Conservation (phyloP, 2,329 filamentous ascomycete species). For the Talaromyces sp. region DNA sequence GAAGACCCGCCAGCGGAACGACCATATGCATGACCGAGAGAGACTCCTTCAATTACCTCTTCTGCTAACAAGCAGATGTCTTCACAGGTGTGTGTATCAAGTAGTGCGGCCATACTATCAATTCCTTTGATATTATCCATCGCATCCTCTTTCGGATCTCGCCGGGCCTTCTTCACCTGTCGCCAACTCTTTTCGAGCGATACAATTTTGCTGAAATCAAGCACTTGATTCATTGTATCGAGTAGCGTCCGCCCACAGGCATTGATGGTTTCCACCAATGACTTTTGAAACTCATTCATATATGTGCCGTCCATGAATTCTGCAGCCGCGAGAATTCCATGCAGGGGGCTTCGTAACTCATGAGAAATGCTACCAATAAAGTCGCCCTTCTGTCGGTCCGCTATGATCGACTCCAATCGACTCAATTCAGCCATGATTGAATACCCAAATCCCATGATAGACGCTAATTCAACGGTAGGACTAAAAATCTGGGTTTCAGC, state of each 20-base stretch:
- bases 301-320: slow-evolving; percentile 40
- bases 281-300: slow-evolving; percentile 39
- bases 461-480: slow-evolving; percentile 38
- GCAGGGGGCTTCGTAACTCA: slow-evolving; percentile 42
- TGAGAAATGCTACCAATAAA: slow-evolving; percentile 46
- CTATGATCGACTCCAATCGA: slow-evolving; percentile 41
- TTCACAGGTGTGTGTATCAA: slow-evolving; percentile 35
- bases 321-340: slow-evolving; percentile 42
- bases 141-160: slow-evolving; percentile 23
- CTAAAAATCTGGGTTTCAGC: slow-evolving; percentile 36
- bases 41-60: slow-evolving; percentile 55
- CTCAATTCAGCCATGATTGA: slow-evolving; percentile 44
- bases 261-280: slow-evolving; percentile 40
- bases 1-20: slow-evolving; percentile 21
- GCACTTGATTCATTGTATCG: slow-evolving; percentile 45
- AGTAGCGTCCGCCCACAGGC: slow-evolving; percentile 42
- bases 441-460: slow-evolving; percentile 40
- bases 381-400: slow-evolving; percentile 43
- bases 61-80: slow-evolving; percentile 49
- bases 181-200: slow-evolving; percentile 37
- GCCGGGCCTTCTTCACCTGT: slow-evolving; percentile 30
- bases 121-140: slow-evolving; percentile 23
- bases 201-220: slow-evolving; percentile 53
- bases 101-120: slow-evolving; percentile 31
- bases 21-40: slow-evolving; percentile 46